Conservation (phyloP, 371 early-diverging fungal species). For the Apophysomyces elegans region DNA sequence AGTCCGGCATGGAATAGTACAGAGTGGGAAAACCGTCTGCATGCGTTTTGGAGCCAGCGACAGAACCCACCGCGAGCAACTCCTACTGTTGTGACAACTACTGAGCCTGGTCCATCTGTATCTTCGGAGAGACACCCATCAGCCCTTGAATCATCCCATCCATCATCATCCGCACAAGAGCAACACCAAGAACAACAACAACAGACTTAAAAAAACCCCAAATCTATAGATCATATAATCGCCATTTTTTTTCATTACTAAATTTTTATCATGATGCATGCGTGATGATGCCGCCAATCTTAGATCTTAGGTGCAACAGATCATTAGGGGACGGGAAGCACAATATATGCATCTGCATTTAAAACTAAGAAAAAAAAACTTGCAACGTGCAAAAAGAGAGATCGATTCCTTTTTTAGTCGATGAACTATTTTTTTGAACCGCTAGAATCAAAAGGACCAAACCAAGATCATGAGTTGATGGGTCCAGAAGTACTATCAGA, state of each 20-base stretch:
- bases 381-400: not conserved
- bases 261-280: not conserved
- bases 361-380: not conserved
- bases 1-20: slow-evolving; percentile 4
- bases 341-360: slow-evolving; percentile 5
- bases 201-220: no score
- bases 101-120: not conserved
- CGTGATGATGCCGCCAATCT: not conserved
- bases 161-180: no score
- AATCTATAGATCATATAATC: not conserved
- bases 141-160: no score
- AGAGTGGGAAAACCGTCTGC: slow-evolving; percentile 20
- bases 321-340: not conserved
- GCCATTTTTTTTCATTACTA: not conserved
- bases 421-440: no score
- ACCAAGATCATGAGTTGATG: no score
- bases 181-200: no score
- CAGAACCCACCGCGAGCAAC: slow-evolving; percentile 1
- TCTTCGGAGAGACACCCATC: no score
- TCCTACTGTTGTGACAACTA: not conserved
- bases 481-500: no score
- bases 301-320: slow-evolving; percentile 1
- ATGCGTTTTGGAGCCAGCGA: slow-evolving; percentile 25
- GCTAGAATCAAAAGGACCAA: no score
- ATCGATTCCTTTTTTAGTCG: no score